Percentiles rank a stretch among this genome's conserved stretches.
These are phyloP conservation scores for Podaxis rugospora DNA, from an alignment of 768 basidiomycete species.

Conservation along the genomic window DNA sequence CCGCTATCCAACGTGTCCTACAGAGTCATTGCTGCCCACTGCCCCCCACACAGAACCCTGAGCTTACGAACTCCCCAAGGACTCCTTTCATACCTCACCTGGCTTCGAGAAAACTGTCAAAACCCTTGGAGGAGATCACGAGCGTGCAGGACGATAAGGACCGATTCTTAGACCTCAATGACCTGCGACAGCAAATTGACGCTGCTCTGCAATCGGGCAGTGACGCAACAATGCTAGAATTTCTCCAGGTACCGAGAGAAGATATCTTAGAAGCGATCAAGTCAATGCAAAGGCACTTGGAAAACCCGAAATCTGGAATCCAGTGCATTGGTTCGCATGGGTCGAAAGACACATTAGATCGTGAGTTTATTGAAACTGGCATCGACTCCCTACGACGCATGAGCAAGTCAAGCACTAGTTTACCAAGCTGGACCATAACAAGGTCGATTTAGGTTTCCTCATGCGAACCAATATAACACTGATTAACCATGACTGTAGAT, in stretches of 20 bases:
- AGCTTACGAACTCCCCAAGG: neutral
- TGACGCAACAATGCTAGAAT: slow-evolving; percentile 59
- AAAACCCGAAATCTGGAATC: slow-evolving; percentile 11
- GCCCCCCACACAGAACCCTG: neutral
- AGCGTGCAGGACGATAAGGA: slow-evolving; percentile 10
- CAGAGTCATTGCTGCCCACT: slow-evolving; percentile 26
- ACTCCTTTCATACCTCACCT: slow-evolving; percentile 7
- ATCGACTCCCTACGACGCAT: slow-evolving; percentile 68
- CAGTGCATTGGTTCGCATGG: neutral
- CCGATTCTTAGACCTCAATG: slow-evolving; percentile 56
- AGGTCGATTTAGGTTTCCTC: slow-evolving; percentile 28
- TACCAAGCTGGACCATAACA: slow-evolving; percentile 79
- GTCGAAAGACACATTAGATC: slow-evolving; percentile 50
- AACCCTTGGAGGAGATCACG: slow-evolving; percentile 7
- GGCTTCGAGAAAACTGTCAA: neutral
- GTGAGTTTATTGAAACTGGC: slow-evolving; percentile 67
- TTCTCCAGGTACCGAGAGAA: slow-evolving; percentile 55
- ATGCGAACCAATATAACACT: neutral
- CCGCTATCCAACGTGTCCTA: slow-evolving; percentile 34
- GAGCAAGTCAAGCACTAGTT: slow-evolving; percentile 36
- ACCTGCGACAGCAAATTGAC: slow-evolving; percentile 85
- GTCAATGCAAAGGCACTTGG: slow-evolving; percentile 54
- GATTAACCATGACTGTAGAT: slow-evolving; percentile 30
- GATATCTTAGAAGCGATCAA: slow-evolving; percentile 80
- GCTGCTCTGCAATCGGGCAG: slow-evolving; percentile 69